Percentiles rank a stretch among this genome's conserved stretches.
Conservation (phyloP, 805 yeast genomes). For the Saccharomycopsis sp. region DNA sequence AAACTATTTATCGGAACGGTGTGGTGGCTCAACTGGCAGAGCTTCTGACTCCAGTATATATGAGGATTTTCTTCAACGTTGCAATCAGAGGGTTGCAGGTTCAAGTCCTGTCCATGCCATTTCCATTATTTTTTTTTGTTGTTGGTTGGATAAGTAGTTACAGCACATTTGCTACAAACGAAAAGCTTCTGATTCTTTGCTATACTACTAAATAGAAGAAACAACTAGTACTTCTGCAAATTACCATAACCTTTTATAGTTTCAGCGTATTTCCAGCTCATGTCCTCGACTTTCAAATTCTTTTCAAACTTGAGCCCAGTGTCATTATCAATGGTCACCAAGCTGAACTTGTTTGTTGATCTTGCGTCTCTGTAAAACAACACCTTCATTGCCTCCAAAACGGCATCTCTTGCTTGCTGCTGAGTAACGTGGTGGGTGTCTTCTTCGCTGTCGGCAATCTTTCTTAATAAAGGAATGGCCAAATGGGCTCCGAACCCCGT, state of each 20-base stretch:
- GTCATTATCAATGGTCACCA: constrained; percentile 65
- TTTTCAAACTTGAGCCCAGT: constrained; percentile 57
- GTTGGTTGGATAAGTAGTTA: not conserved
- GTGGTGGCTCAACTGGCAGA: constrained; percentile 68
- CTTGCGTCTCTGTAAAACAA: constrained; percentile 95
- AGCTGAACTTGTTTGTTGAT: constrained; percentile 73
- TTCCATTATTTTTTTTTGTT: constrained; percentile 14
- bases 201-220: not conserved
- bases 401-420: constrained; percentile 66
- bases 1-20: constrained; percentile 28
- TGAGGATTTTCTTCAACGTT: too few relatives aligned
- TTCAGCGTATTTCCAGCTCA: constrained; percentile 87
- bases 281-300: constrained; percentile 56
- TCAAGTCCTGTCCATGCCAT: constrained; percentile 47
- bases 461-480: constrained; percentile 87
- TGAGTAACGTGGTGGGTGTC: constrained; percentile 64
- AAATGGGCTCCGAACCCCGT: constrained; percentile 96
- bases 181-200: not conserved
- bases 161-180: not conserved
- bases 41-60: constrained; percentile 56
- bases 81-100: constrained; percentile 56
- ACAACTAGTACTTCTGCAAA: constrained; percentile 24
- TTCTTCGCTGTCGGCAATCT: constrained; percentile 67
- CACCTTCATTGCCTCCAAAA: constrained; percentile 86
- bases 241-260: constrained; percentile 88